phyloP scores from a whole-genome alignment of 371 early-diverging fungal genomes.

The Gilbertella persicaria region DNA sequence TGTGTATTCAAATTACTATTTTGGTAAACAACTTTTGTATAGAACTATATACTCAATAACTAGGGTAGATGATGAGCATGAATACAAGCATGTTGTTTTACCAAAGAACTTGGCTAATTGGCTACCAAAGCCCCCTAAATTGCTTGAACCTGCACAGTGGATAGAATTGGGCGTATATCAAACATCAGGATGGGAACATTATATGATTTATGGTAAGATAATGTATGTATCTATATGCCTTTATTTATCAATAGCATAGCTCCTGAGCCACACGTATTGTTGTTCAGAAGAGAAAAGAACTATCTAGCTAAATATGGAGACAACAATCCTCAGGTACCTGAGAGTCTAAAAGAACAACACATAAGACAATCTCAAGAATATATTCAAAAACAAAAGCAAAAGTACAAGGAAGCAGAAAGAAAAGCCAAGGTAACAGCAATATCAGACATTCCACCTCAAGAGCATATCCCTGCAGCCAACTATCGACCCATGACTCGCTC shows the following conservation, averaged over 20 bases:
- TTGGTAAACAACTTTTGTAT: conserved; percentile 27
- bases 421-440: neutral
- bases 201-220: conserved; percentile 74
- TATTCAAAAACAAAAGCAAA: conserved; percentile 8
- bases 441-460: neutral
- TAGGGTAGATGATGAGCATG: conserved; percentile 28
- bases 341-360: conserved; percentile 4
- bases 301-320: conserved; percentile 35
- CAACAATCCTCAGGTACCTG: conserved; percentile 27
- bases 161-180: conserved; percentile 76
- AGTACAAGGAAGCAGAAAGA: conserved; percentile 3
- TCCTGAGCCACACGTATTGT: conserved; percentile 86
- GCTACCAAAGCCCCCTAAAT: conserved; percentile 42
- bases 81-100: conserved; percentile 68
- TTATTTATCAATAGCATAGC: conserved; percentile 31
- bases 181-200: conserved; percentile 85
- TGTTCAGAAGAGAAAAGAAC: conserved; percentile 78
- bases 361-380: neutral
- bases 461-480: neutral
- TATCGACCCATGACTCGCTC: neutral
- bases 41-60: neutral
- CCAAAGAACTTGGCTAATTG: conserved; percentile 66
- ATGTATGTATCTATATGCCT: neutral
- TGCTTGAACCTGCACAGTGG: conserved; percentile 81
- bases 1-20: conserved; percentile 66